These are phyloP conservation scores for Aspergillus heteromorphus DNA, from an alignment of 495 filamentous ascomycete species.

Conservation along the genomic window DNA sequence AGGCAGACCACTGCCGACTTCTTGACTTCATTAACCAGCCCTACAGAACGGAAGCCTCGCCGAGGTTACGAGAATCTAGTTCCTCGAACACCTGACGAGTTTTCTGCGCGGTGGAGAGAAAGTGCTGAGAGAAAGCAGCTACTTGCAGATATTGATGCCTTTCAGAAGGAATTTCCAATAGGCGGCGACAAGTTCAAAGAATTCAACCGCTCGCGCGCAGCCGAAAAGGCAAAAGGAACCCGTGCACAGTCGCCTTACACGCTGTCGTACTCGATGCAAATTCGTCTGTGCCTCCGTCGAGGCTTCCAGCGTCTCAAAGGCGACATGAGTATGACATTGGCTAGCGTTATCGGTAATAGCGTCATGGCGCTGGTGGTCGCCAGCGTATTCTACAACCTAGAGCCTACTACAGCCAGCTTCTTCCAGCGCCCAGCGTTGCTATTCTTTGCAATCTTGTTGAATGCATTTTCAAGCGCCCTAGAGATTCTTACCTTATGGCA, in stretches of 20 bases:
- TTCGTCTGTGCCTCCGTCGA: slow-evolving; percentile 67
- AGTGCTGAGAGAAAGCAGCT: slow-evolving; percentile 63
- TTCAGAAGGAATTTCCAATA: slow-evolving; percentile 56
- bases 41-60: slow-evolving; percentile 58
- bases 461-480: slow-evolving; percentile 72
- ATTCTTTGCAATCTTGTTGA: slow-evolving; percentile 83
- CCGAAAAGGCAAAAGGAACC: slow-evolving; percentile 47
- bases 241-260: slow-evolving; percentile 70
- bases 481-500: slow-evolving; percentile 78
- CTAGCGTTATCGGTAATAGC: slow-evolving; percentile 66
- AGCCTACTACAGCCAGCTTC: slow-evolving; percentile 58
- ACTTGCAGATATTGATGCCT: slow-evolving; percentile 64
- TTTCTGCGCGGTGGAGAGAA: slow-evolving; percentile 66
- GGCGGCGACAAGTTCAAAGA: slow-evolving; percentile 58
- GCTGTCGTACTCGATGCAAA: slow-evolving; percentile 64
- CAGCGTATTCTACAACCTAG: slow-evolving; percentile 75
- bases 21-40: slow-evolving; percentile 71
- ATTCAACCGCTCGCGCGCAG: slow-evolving; percentile 63
- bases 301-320: slow-evolving; percentile 63
- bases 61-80: slow-evolving; percentile 59
- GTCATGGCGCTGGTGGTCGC: slow-evolving; percentile 73
- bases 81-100: slow-evolving; percentile 73
- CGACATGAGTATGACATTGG: slow-evolving; percentile 67
- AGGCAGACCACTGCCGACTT: slow-evolving; percentile 77
- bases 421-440: slow-evolving; percentile 75